Evolutionary conservation across 2,329 filamentous ascomycete genomes (phyloP).

Genomic region (Coniochaeta sp.): DNA sequence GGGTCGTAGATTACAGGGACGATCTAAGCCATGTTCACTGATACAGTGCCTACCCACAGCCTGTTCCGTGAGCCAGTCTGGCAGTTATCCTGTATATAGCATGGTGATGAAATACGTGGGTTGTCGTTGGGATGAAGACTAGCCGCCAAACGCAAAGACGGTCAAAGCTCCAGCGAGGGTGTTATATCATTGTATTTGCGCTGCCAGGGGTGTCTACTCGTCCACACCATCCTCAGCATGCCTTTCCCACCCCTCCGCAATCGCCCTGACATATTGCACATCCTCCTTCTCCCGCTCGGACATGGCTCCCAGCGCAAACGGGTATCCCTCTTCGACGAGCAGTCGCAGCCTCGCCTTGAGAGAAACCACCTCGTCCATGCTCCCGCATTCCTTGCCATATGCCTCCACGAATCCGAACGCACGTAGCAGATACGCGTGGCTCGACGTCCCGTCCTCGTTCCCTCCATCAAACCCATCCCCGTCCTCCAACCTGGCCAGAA

Average conservation of each 20-base stretch:
- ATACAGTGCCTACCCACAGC: too few species aligned
- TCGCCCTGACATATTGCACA: constrained; percentile 31
- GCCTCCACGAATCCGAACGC: constrained; percentile 33
- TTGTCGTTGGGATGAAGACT: too few species aligned
- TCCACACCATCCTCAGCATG: not conserved
- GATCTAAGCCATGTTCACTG: too few species aligned
- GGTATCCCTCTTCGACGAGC: constrained; percentile 6
- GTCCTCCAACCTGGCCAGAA: constrained; percentile 35
- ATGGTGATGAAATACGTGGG: too few species aligned
- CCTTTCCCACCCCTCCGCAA: constrained; percentile 31
- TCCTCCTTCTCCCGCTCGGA: not conserved
- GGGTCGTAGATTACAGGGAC: too few species aligned
- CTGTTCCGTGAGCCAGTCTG: too few species aligned
- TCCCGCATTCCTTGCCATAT: constrained; percentile 36
- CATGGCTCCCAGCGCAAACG: not conserved
- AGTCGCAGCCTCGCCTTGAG: constrained; percentile 18
- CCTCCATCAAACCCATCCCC: constrained; percentile 27
- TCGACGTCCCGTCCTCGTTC: constrained; percentile 9
- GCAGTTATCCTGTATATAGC: too few species aligned
- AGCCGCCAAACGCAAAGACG: too few species aligned
- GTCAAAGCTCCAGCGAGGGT: too few species aligned
- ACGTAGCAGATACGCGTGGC: constrained; percentile 19
- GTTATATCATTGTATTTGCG: too few species aligned
- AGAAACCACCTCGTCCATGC: constrained; percentile 19
- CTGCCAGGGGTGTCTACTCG: not conserved